Conservation (phyloP, 2,329 filamentous ascomycete species). For the Verticillium klebahnii region DNA sequence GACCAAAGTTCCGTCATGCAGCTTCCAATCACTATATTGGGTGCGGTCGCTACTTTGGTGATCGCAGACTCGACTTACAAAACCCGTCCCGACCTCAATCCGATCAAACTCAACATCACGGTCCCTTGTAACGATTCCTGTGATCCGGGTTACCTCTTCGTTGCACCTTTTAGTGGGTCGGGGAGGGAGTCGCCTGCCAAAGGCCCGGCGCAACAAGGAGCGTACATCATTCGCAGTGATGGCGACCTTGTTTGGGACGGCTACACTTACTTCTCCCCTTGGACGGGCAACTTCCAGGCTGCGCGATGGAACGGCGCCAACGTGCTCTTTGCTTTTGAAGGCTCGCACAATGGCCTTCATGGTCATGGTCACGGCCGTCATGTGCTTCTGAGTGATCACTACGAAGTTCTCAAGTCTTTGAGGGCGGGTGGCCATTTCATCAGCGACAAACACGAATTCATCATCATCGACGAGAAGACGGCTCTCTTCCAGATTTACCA, state of each 20-base stretch:
- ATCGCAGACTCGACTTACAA: conserved; percentile 10
- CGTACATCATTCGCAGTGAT: conserved; percentile 51
- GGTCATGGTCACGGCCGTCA: conserved; percentile 51
- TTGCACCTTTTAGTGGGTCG: conserved; percentile 33
- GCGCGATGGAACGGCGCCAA: conserved; percentile 45
- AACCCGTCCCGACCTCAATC: conserved; percentile 21
- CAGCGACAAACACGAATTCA: conserved; percentile 44
- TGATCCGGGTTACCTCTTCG: conserved; percentile 38
- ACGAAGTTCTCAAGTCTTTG: conserved; percentile 49
- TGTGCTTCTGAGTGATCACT: conserved; percentile 48
- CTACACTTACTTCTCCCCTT: conserved; percentile 46
- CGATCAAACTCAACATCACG: conserved; percentile 33
- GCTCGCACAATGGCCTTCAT: conserved; percentile 44
- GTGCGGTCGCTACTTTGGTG: background rate
- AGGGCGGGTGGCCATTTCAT: conserved; percentile 15
- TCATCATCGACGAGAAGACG: conserved; percentile 39
- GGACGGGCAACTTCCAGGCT: conserved; percentile 49
- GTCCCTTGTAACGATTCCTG: conserved; percentile 32
- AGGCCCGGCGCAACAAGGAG: conserved; percentile 44
- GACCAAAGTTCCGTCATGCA: background rate
- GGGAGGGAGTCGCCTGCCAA: conserved; percentile 28
- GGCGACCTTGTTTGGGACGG: conserved; percentile 56
- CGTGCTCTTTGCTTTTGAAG: conserved; percentile 50
- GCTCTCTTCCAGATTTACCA: conserved; percentile 1
- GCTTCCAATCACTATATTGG: background rate